Evolutionary conservation across 2,329 filamentous ascomycete genomes (phyloP).

Genomic region (Mollisia scopiformis): DNA sequence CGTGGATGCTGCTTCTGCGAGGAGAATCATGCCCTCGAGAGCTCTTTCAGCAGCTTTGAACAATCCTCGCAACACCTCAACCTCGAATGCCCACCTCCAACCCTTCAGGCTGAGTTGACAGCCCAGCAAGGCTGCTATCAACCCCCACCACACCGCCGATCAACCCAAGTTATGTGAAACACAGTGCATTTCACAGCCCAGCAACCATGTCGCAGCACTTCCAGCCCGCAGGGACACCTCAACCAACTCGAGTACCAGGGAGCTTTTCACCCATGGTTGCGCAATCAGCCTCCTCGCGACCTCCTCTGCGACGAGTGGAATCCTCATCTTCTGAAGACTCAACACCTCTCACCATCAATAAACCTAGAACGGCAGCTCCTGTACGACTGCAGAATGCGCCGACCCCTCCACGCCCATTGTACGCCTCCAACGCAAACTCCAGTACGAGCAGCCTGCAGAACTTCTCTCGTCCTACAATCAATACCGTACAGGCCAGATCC

Average conservation of each 20-base stretch:
- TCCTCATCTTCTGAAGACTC: conserved; percentile 49
- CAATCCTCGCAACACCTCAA: background rate
- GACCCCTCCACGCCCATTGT: conserved; percentile 48
- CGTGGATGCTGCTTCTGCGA: background rate
- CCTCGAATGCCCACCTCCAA: background rate
- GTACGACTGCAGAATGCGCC: conserved; percentile 30
- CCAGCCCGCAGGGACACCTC: conserved; percentile 25
- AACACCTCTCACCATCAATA: conserved; percentile 48
- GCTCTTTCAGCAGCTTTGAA: background rate
- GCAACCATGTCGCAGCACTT: conserved; percentile 30
- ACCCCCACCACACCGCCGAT: conserved; percentile 6
- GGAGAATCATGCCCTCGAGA: background rate
- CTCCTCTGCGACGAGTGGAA: conserved; percentile 47
- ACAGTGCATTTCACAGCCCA: conserved; percentile 24
- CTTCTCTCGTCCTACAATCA: conserved; percentile 57
- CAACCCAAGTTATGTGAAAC: conserved; percentile 31
- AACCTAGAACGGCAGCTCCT: conserved; percentile 41
- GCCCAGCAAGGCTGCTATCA: background rate
- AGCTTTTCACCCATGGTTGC: conserved; percentile 39
- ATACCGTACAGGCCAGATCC: conserved; percentile 19
- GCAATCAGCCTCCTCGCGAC: conserved; percentile 40
- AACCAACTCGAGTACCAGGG: conserved; percentile 30
- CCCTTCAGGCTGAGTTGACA: background rate
- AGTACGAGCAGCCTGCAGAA: conserved; percentile 53
- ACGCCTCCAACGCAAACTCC: conserved; percentile 50